These are phyloP conservation scores for Chlamydomonas urium DNA, from an alignment of 139 green algal genomes.

Conservation along the genomic window DNA sequence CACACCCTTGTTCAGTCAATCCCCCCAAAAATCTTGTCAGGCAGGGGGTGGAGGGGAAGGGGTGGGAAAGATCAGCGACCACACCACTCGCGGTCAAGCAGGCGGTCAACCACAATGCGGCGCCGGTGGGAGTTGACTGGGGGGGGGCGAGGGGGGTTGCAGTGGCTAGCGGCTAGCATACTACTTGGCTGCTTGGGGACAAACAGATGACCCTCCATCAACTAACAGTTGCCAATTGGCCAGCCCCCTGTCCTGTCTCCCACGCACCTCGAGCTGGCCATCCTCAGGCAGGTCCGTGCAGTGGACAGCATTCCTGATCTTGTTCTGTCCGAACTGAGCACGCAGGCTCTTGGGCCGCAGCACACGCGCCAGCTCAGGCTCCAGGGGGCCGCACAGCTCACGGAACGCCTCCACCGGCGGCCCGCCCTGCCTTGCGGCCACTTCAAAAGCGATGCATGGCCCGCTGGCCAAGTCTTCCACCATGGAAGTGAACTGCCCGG, in stretches of 20 bases:
- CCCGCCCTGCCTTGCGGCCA: not conserved
- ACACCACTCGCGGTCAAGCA: conserved; percentile 2
- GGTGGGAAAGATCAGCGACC: not conserved
- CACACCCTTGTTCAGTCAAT: not conserved
- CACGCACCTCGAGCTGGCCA: conserved; percentile 56
- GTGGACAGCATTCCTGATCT: conserved; percentile 70
- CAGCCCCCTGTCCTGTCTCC: not conserved
- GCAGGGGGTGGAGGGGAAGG: not conserved
- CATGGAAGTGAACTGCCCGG: conserved; percentile 64
- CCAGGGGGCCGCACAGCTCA: conserved; percentile 55
- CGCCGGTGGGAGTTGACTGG: not conserved
- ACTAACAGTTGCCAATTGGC: not conserved
- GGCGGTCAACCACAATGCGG: not conserved
- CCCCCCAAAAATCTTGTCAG: not conserved
- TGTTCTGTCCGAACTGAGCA: conserved; percentile 64
- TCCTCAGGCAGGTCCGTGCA: conserved; percentile 81
- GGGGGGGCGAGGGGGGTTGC: no score
- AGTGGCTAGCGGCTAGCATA: no score
- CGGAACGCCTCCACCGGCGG: conserved; percentile 53
- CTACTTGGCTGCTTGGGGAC: no score
- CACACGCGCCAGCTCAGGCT: conserved; percentile 72
- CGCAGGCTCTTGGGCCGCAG: conserved; percentile 65
- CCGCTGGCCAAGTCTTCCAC: conserved; percentile 72
- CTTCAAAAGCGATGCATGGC: conserved; percentile 43
- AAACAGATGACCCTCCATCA: not conserved